Conservation (phyloP, 2,329 filamentous ascomycete species). For the Talaromyces sp. region DNA sequence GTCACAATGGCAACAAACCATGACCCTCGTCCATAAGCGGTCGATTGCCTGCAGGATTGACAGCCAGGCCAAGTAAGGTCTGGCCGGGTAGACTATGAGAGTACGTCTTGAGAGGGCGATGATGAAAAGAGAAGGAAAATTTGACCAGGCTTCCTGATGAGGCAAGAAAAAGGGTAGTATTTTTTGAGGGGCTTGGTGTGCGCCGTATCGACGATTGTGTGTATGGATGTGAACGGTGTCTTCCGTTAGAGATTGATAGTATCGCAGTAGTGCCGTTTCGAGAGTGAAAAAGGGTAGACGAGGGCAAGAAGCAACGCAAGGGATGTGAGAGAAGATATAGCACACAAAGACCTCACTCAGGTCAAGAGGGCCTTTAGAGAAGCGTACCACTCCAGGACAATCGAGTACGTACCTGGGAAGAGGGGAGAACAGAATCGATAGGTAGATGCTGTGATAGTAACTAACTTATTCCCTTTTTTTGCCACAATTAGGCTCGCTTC, state of each 20-base stretch:
- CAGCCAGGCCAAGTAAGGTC: not conserved
- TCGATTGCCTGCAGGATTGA: not conserved
- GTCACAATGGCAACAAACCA: not conserved
- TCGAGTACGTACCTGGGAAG: not conserved
- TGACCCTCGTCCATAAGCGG: not conserved
- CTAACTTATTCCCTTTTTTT: not conserved
- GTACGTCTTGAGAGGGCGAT: not conserved
- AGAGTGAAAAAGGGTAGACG: not conserved
- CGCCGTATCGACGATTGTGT: not conserved
- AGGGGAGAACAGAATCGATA: not conserved
- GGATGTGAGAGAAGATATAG: not conserved
- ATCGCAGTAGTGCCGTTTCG: constrained; percentile 13
- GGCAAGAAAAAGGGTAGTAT: not conserved
- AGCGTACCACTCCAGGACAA: not conserved
- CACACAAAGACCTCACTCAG: not conserved
- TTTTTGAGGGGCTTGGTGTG: not conserved
- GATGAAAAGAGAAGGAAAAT: not conserved
- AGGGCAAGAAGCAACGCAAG: constrained; percentile 7
- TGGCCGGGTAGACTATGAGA: not conserved
- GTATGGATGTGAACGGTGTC: not conserved
- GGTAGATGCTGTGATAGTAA: not conserved
- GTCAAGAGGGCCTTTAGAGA: not conserved
- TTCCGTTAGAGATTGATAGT: constrained; percentile 3
- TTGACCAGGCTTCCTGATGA: not conserved
- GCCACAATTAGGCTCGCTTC: constrained; percentile 16